A percentile compares a stretch with the other conserved stretches of the same genome.
Conservation (phyloP, 495 filamentous ascomycete species). For the Xylaria palmicola region DNA sequence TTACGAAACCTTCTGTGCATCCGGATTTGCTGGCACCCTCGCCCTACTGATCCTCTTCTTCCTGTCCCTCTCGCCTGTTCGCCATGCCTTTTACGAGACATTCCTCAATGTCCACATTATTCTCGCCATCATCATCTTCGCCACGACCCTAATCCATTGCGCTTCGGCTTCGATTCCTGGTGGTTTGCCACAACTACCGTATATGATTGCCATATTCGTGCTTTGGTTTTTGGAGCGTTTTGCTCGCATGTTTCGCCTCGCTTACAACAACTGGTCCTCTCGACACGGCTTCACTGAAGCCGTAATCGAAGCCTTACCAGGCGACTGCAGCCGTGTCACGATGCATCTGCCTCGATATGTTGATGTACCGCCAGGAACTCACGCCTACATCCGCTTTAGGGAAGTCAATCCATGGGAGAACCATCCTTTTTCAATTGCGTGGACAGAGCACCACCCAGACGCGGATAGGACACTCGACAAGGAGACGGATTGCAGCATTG, state of each 20-base stretch:
- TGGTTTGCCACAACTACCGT: constrained; percentile 61
- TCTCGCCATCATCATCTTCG: constrained; percentile 60
- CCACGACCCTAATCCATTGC: constrained; percentile 70
- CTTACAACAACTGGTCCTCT: constrained; percentile 65
- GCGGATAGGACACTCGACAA: constrained; percentile 20
- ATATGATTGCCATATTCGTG: constrained; percentile 64
- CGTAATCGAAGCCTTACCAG: constrained; percentile 71
- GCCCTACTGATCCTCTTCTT: constrained; percentile 60
- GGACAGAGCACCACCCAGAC: constrained; percentile 56
- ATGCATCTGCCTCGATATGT: constrained; percentile 75
- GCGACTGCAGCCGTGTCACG: constrained; percentile 80
- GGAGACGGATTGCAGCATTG: constrained; percentile 16
- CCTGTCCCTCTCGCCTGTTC: constrained; percentile 67
- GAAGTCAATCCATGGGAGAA: constrained; percentile 75
- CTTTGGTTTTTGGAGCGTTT: constrained; percentile 78
- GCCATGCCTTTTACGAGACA: constrained; percentile 94
- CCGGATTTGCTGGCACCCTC: constrained; percentile 50
- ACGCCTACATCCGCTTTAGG: constrained; percentile 83
- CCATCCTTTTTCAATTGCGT: constrained; percentile 93
- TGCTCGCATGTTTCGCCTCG: constrained; percentile 64
- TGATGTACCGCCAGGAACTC: constrained; percentile 77
- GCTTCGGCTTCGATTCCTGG: constrained; percentile 37
- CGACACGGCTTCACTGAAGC: constrained; percentile 65
- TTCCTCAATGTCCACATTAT: constrained; percentile 84
- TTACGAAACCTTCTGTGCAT: constrained; percentile 57